These are phyloP conservation scores for Cystobasidiopsis lactophilus DNA, from an alignment of 768 basidiomycete species.

Conservation along the genomic window DNA sequence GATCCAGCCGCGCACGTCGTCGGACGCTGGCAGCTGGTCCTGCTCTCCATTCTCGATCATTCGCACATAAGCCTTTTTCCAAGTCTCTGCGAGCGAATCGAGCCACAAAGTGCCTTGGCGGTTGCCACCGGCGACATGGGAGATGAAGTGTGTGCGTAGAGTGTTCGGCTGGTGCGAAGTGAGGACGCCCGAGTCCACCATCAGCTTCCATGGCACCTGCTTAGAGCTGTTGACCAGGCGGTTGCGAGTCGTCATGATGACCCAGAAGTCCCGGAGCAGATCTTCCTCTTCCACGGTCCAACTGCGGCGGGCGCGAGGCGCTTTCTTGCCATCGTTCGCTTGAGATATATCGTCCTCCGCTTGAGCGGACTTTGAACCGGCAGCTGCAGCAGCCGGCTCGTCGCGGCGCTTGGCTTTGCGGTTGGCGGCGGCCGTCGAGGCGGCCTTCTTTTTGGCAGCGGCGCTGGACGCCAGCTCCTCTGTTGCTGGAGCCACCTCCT, in stretches of 20 bases:
- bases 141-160: neutral
- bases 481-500: no score
- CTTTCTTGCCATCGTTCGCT: conserved; percentile 4
- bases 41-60: conserved; percentile 43
- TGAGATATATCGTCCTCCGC: neutral
- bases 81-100: conserved; percentile 55
- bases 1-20: no score
- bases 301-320: conserved; percentile 41
- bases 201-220: neutral
- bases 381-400: conserved; percentile 16
- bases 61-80: conserved; percentile 56
- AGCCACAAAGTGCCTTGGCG: conserved; percentile 49
- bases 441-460: no score
- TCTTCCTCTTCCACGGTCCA: conserved; percentile 82
- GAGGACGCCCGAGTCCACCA: neutral
- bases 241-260: conserved; percentile 53
- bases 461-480: no score
- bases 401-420: neutral
- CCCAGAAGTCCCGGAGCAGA: conserved; percentile 59
- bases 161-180: no score
- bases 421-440: no score
- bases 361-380: neutral
- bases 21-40: conserved; percentile 28
- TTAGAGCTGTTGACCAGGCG: conserved; percentile 31
- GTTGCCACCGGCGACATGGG: no score